These are phyloP conservation scores for Hordeum marinum DNA, from an alignment of 176 grass and related monocot species.

Conservation along the genomic window DNA sequence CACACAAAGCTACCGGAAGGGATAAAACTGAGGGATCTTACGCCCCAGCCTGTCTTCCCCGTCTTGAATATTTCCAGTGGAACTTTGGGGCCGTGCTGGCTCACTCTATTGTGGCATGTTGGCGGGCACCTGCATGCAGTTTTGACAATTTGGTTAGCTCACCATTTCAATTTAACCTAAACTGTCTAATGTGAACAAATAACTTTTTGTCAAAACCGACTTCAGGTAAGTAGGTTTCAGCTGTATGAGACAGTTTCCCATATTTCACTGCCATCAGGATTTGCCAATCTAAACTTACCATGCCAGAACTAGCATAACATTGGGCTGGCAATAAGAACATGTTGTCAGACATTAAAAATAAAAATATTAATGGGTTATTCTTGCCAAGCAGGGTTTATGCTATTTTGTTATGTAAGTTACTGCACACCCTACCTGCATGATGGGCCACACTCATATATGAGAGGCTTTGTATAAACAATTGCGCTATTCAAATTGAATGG, in stretches of 20 bases:
- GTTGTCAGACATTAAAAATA: neutral
- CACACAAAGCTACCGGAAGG: slow-evolving; percentile 69
- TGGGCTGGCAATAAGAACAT: neutral
- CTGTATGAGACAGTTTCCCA: neutral
- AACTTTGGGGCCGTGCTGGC: slow-evolving; percentile 68
- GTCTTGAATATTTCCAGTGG: slow-evolving; percentile 73
- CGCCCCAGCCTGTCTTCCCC: slow-evolving; percentile 52
- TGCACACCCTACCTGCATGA: slow-evolving; percentile 42
- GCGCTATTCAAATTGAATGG: slow-evolving; percentile 57
- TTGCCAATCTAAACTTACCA: neutral
- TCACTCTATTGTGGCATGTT: slow-evolving; percentile 72
- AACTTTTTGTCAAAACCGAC: neutral
- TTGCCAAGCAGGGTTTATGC: slow-evolving; percentile 29
- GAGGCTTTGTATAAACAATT: slow-evolving; percentile 55
- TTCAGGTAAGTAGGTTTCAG: neutral
- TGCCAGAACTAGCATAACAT: neutral
- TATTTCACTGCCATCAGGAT: slow-evolving; percentile 7
- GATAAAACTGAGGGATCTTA: slow-evolving; percentile 67
- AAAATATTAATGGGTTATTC: slow-evolving; percentile 10
- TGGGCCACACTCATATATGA: slow-evolving; percentile 74
- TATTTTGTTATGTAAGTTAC: neutral
- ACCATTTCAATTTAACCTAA: slow-evolving; percentile 10
- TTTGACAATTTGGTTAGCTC: slow-evolving; percentile 22
- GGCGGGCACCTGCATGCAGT: slow-evolving; percentile 52
- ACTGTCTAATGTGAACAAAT: neutral